phyloP scores from a whole-genome alignment of 306 rosid species.

The Vigna hirtella region DNA sequence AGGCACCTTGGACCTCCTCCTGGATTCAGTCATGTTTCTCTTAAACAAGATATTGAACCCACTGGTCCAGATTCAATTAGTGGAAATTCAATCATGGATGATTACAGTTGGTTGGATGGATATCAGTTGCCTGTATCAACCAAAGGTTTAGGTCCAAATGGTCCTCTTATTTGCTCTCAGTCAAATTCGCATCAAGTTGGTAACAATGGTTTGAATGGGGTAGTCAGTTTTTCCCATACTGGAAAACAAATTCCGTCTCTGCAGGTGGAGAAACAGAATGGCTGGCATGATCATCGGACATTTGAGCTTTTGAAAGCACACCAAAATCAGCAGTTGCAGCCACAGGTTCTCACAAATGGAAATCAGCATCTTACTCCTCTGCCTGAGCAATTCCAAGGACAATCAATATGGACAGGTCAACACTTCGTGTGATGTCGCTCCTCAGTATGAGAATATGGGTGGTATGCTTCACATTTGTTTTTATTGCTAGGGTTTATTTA shows the following conservation, averaged over 20 bases:
- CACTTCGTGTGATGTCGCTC: constrained; percentile 72
- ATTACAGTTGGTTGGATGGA: constrained; percentile 99
- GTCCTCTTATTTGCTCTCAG: constrained; percentile 52
- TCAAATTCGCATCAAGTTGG: constrained; percentile 54
- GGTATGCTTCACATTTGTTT: constrained; percentile 61
- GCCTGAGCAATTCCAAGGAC: constrained; percentile 93
- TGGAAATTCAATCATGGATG: constrained; percentile 77
- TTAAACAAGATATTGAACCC: constrained; percentile 63
- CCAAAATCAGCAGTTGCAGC: constrained; percentile 76
- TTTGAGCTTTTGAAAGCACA: constrained; percentile 63
- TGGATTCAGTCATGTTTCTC: constrained; percentile 75
- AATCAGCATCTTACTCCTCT: constrained; percentile 64
- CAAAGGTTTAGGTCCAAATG: constrained; percentile 53
- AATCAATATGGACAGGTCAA: constrained; percentile 82
- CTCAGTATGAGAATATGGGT: constrained; percentile 58
- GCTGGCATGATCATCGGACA: constrained; percentile 72
- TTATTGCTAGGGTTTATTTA: background rate
- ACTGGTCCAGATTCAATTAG: constrained; percentile 53
- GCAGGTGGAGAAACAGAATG: constrained; percentile 69
- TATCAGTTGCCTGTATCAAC: constrained; percentile 78
- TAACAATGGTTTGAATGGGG: constrained; percentile 60
- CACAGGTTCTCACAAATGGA: constrained; percentile 65
- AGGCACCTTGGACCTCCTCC: constrained; percentile 98
- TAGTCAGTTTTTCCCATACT: constrained; percentile 80
- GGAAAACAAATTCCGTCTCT: constrained; percentile 76